These are phyloP conservation scores for Torulaspora delbrueckii DNA, from an alignment of 805 yeast genomes.

Conservation along the genomic window DNA sequence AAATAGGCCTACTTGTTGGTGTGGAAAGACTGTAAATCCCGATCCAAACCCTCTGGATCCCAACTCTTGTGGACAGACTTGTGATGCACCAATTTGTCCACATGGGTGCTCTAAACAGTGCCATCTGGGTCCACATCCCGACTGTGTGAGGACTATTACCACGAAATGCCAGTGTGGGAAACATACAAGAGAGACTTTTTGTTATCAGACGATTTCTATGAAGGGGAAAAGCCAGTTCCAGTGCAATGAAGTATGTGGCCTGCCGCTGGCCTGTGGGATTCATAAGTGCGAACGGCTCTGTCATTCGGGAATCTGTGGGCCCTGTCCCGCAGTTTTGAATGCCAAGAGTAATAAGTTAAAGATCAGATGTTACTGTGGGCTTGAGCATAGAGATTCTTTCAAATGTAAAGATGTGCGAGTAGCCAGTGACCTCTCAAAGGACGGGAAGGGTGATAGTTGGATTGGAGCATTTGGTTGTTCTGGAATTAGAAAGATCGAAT, in stretches of 20 bases:
- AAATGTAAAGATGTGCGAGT: constrained; percentile 42
- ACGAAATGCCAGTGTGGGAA: constrained; percentile 73
- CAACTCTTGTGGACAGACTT: constrained; percentile 85
- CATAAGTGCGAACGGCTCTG: constrained; percentile 63
- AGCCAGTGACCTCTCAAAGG: constrained; percentile 35
- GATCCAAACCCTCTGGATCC: constrained; percentile 54
- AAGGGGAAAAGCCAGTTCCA: constrained; percentile 40
- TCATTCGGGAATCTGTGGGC: constrained; percentile 81
- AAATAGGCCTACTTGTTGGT: constrained; percentile 64
- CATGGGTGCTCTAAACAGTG: constrained; percentile 74
- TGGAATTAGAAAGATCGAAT: constrained; percentile 40
- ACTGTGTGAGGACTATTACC: constrained; percentile 69
- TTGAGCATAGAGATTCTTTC: constrained; percentile 38
- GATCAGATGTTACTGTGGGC: constrained; percentile 74
- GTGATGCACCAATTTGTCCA: constrained; percentile 58
- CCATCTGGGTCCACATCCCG: constrained; percentile 86
- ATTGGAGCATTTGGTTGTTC: constrained; percentile 50
- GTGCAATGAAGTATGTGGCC: constrained; percentile 59
- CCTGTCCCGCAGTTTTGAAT: constrained; percentile 48
- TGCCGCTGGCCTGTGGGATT: constrained; percentile 61
- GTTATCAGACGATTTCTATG: constrained; percentile 61
- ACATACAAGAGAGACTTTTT: constrained; percentile 62
- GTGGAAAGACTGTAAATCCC: constrained; percentile 74
- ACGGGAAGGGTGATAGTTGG: constrained; percentile 37
- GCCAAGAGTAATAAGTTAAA: constrained; percentile 8